A percentile compares a stretch with the other conserved stretches of the same genome.
Evolutionary conservation across 192 early-diverging fungal genomes (phyloP).

Genomic region (Umbelopsis sp.): DNA sequence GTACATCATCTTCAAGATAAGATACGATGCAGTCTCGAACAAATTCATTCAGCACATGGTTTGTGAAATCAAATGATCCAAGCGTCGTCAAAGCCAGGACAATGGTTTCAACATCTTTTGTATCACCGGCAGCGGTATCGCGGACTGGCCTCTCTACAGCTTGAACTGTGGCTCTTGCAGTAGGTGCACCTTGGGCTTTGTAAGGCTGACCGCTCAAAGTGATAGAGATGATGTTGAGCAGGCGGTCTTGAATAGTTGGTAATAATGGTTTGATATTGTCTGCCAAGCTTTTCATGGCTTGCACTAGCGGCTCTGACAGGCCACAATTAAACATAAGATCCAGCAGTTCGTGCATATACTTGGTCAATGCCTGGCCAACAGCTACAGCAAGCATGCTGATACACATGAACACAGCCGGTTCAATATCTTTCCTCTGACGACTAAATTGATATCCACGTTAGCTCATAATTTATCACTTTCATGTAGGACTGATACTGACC

Average conservation of each 20-base stretch:
- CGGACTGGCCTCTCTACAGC: slow-evolving; percentile 33
- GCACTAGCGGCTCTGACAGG: slow-evolving; percentile 78
- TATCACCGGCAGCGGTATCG: slow-evolving; percentile 46
- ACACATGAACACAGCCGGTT: slow-evolving; percentile 76
- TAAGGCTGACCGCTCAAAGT: slow-evolving; percentile 84
- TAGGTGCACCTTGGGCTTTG: slow-evolving; percentile 72
- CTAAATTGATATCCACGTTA: slow-evolving; percentile 27
- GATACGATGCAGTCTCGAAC: slow-evolving; percentile 83
- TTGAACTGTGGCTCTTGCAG: slow-evolving; percentile 34
- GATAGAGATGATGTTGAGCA: slow-evolving; percentile 87
- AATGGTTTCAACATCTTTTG: slow-evolving; percentile 71
- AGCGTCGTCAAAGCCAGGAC: slow-evolving; percentile 84
- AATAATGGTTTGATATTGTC: slow-evolving; percentile 82
- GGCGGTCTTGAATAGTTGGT: slow-evolving; percentile 83
- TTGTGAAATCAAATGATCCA: slow-evolving; percentile 85
- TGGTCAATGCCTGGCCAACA: slow-evolving; percentile 88
- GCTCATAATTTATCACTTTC: neutral
- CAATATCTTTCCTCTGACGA: slow-evolving; percentile 58
- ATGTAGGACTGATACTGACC: slow-evolving; percentile 46
- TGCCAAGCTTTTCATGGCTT: slow-evolving; percentile 79
- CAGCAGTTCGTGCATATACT: slow-evolving; percentile 84
- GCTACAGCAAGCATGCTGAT: slow-evolving; percentile 88
- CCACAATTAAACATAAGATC: slow-evolving; percentile 93
- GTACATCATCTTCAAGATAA: slow-evolving; percentile 79
- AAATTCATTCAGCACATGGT: slow-evolving; percentile 84